Base-by-base conservation (phyloP, 495 filamentous ascomycete genomes). In the Aeminium ludgeri region DNA sequence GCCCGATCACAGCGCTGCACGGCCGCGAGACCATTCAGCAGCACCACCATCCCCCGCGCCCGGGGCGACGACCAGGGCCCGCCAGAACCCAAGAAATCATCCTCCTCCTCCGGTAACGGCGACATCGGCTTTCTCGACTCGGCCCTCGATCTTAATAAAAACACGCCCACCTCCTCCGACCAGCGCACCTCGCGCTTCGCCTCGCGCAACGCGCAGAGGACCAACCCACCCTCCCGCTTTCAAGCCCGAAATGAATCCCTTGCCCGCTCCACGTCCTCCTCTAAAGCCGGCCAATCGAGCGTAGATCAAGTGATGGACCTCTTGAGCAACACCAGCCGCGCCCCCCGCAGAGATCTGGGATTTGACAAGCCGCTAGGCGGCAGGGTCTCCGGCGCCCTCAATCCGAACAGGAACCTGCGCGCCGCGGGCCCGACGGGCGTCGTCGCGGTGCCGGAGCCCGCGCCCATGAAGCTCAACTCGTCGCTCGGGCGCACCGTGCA, bases 401-500 rank as follows among this genome's bases (percentile, higher is more conserved):
- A 23, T 38, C 45, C 19, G 12, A 44, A 43, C 44, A 19, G 34
- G 3, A 20, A 36, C 41, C 46, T 39, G n/a, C 6, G 15, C 34
- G 15, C 15, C 3, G 15, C 34, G 10, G 34, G 12, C 34, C 3
- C 15, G 20, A n/a, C 16, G 10, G 34, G 36, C 16, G 49, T 32
- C 34, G 10, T 30, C 20, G 25, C 58, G 15, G 38, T 52, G 20
- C 53, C 59, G 27, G n/a, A 30, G 10, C 18, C 19, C 7, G 19
- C 36, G 8, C 53, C 52, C 19, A 49, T 64, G 16, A 58, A 56
- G 18, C 53, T 66, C 37, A 44, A 50, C 17, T 46, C 60, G 0
- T 46, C 39, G 1, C 41, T 58, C 10, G 82, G 80, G 30, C 67
- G 80, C 10, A 73, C 66, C 0, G 53, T 83, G 1, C 39, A 62